Percentiles rank a stretch among this genome's conserved stretches.
These are phyloP conservation scores for Penicillium sp. DNA, from an alignment of 2,329 filamentous ascomycete genomes.

Conservation along the genomic window DNA sequence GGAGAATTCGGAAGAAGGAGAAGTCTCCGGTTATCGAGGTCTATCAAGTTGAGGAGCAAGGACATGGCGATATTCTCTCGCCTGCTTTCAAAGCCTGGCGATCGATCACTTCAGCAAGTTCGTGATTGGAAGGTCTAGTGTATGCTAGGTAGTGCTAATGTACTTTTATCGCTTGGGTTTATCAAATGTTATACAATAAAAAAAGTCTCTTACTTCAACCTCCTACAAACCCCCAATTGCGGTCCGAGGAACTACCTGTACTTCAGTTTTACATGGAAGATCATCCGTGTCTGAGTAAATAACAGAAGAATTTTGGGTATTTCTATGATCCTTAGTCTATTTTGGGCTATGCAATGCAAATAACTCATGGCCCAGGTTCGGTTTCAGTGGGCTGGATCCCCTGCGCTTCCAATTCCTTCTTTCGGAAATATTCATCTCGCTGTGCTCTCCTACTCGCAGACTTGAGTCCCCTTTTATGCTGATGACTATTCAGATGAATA, in stretches of 20 bases:
- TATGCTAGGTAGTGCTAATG: background rate
- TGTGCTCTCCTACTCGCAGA: constrained; percentile 31
- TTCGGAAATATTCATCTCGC: constrained; percentile 36
- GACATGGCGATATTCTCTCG: constrained; percentile 73
- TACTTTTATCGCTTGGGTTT: background rate
- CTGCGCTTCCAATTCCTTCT: constrained; percentile 19
- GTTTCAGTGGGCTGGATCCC: background rate
- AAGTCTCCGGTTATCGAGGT: constrained; percentile 69
- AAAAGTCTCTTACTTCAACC: background rate
- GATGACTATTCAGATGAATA: constrained; percentile 55
- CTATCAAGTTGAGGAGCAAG: constrained; percentile 69
- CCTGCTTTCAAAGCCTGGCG: constrained; percentile 76
- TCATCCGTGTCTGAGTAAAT: background rate
- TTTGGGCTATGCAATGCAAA: background rate
- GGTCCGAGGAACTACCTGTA: background rate
- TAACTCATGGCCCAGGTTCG: background rate
- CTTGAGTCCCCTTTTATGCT: constrained; percentile 60
- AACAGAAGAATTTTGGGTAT: background rate
- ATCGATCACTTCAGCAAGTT: constrained; percentile 8
- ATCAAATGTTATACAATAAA: too few relatives aligned
- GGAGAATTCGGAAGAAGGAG: constrained; percentile 70
- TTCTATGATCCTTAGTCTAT: background rate
- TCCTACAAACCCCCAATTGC: background rate
- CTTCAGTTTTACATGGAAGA: background rate
- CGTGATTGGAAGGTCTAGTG: constrained; percentile 4